Evolutionary conservation across 2,329 filamentous ascomycete species (phyloP).

Genomic region (Ascochyta viciae-villosae): DNA sequence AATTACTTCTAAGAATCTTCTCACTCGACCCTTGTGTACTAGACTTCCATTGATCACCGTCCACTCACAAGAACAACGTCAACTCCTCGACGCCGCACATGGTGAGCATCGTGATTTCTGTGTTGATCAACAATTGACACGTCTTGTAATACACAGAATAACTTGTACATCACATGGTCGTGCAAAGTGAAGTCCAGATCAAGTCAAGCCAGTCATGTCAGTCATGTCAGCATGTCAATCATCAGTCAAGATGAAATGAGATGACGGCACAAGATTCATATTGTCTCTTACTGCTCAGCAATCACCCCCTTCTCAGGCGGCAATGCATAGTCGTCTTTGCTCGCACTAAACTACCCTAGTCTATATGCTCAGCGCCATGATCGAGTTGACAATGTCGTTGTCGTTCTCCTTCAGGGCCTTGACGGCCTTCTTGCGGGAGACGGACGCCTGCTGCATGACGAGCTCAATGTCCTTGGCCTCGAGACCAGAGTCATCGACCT

Average conservation of each 20-base stretch:
- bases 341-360: constrained; percentile 19
- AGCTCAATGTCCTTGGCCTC: constrained; percentile 99
- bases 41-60: neutral
- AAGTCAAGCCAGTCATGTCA: no score
- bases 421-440: constrained; percentile 97
- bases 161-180: no score
- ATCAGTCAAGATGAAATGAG: no score
- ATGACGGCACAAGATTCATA: constrained; percentile 31
- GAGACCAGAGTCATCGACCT: constrained; percentile 91
- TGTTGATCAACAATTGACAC: no score
- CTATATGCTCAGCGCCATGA: constrained; percentile 84
- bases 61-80: neutral
- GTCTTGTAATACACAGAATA: no score
- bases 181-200: no score
- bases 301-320: constrained; percentile 16
- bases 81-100: neutral
- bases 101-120: no score
- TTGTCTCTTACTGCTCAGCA: constrained; percentile 37
- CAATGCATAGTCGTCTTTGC: constrained; percentile 24
- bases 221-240: no score
- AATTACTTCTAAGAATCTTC: no score
- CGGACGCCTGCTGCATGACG: constrained; percentile 96
- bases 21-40: neutral
- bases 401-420: constrained; percentile 99
- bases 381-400: constrained; percentile 99